These are phyloP conservation scores for Calocybe indica DNA, from an alignment of 768 basidiomycete species.

Conservation along the genomic window DNA sequence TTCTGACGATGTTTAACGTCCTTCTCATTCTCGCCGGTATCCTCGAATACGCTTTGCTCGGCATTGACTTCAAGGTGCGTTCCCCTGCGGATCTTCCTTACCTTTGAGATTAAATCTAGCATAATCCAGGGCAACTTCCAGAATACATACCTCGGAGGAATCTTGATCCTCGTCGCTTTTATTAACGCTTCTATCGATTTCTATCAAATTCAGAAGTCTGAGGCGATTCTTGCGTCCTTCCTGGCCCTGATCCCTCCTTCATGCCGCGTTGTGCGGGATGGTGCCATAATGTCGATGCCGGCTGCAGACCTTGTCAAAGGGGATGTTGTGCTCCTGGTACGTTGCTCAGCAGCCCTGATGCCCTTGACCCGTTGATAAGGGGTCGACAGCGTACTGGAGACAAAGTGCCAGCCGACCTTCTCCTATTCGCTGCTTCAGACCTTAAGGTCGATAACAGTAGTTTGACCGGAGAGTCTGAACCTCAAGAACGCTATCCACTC, in stretches of 20 bases:
- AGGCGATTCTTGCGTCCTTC: conserved; percentile 67
- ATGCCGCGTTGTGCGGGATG: conserved; percentile 57
- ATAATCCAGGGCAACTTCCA: conserved; percentile 44
- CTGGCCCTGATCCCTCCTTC: conserved; percentile 70
- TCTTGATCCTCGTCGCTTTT: conserved; percentile 62
- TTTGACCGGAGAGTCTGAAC: conserved; percentile 66
- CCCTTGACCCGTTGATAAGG: not conserved
- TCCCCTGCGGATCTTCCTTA: not conserved
- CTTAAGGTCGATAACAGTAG: conserved; percentile 70
- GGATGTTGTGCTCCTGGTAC: conserved; percentile 57
- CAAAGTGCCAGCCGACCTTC: conserved; percentile 65
- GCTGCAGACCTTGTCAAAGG: conserved; percentile 62
- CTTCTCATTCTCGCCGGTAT: conserved; percentile 61
- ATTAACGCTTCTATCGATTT: conserved; percentile 69
- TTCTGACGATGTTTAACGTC: conserved; percentile 62
- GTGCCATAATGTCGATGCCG: conserved; percentile 46
- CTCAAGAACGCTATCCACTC: conserved; percentile 50
- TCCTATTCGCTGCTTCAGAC: conserved; percentile 54
- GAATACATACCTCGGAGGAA: conserved; percentile 67
- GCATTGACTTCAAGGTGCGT: conserved; percentile 51
- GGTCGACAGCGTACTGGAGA: conserved; percentile 51
- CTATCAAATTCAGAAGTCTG: conserved; percentile 68
- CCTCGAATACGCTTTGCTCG: conserved; percentile 60
- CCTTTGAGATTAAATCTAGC: conserved; percentile 8
- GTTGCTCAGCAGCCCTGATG: conserved; percentile 6